phyloP scores from a whole-genome alignment of 805 yeast genomes.

The Vanderwaltozyma polyspora region DNA sequence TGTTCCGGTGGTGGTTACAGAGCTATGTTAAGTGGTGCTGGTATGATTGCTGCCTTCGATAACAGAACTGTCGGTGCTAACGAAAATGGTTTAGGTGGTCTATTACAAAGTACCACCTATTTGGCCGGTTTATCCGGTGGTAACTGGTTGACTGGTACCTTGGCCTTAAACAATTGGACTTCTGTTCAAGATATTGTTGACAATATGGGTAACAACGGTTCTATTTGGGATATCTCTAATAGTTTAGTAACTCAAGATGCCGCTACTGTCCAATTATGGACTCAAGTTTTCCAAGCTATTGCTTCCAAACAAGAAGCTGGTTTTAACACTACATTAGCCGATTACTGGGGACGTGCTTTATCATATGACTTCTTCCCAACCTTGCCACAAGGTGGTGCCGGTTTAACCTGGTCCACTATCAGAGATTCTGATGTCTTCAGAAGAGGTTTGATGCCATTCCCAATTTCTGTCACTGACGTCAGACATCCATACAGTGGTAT shows the following conservation, averaged over 20 bases:
- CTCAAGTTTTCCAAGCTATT: conserved; percentile 42
- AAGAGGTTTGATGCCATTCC: conserved; percentile 61
- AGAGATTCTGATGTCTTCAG: conserved; percentile 51
- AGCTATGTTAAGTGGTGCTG: conserved; percentile 81
- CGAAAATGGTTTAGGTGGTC: conserved; percentile 56
- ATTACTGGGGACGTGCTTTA: conserved; percentile 70
- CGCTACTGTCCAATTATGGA: conserved; percentile 41
- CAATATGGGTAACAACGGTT: conserved; percentile 25
- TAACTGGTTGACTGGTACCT: conserved; percentile 66
- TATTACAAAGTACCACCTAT: conserved; percentile 61
- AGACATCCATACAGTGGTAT: conserved; percentile 51
- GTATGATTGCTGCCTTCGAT: conserved; percentile 69
- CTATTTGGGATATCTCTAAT: conserved; percentile 61
- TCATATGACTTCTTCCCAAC: conserved; percentile 64
- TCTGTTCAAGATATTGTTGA: conserved; percentile 48
- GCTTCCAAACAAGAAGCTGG: conserved; percentile 50
- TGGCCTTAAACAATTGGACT: conserved; percentile 64
- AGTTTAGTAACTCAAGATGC: conserved; percentile 48
- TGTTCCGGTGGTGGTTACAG: conserved; percentile 86
- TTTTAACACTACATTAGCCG: conserved; percentile 55
- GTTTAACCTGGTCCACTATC: conserved; percentile 47
- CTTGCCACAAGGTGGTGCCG: conserved; percentile 50
- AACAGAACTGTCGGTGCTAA: conserved; percentile 51
- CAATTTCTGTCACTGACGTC: conserved; percentile 55
- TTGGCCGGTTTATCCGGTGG: conserved; percentile 79